Base-by-base conservation (phyloP, 1,139 yeast species). In the Groenewaldozyma auringiensis region DNA sequence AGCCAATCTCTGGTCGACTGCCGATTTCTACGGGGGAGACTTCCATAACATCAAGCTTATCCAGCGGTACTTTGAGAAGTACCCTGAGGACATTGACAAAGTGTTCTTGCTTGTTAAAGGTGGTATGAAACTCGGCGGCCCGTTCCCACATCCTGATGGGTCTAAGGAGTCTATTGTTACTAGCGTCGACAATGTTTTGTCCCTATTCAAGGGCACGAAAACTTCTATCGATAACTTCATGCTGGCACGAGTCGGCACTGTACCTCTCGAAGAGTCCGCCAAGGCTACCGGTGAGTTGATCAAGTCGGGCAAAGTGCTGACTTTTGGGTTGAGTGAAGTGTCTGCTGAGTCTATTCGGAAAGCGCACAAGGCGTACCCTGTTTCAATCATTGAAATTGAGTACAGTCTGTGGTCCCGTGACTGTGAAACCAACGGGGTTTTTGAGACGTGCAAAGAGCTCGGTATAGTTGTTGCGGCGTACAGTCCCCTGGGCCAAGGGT, bases 401-500 rank as follows among this genome's bases (percentile, higher is more conserved):
- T 71, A 80, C 48, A 84, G 94, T 1, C 58, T 87, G 52, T 75
- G 81, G 64, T 65, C 79, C 11, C 74, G 75, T 42, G 85, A 83
- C 37, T 73, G 81, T 31, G 59, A 78, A 36, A 51, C 64, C 4
- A 78, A 83, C 56, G 95, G 92, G 1, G 72, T 82, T 17, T 73
- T 81, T 50, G 73, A 70, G 13, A 63, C 69, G 3, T 72, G 78
- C 49, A 68, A 64, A n/a, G 81, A 79, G 49, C 67, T 75, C 37
- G 69, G 69, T 14, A 74, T 87, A 47, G 83, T 92, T 3, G 68
- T 85, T 33, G 66, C 84, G 50, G 86, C 89, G 20, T 87, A 87
- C 65, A 82, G 94, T 21, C 96, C 96, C 36, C 69, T 87, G 49
- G 81, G 87, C n/a, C 72, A 85, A 57, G 96, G 96, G 1, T 65